Evolutionary conservation across 164 flowering plant species (phyloP), one percentile per base, ranked within the genome.

Genomic region (Sextonia rubra): DNA sequence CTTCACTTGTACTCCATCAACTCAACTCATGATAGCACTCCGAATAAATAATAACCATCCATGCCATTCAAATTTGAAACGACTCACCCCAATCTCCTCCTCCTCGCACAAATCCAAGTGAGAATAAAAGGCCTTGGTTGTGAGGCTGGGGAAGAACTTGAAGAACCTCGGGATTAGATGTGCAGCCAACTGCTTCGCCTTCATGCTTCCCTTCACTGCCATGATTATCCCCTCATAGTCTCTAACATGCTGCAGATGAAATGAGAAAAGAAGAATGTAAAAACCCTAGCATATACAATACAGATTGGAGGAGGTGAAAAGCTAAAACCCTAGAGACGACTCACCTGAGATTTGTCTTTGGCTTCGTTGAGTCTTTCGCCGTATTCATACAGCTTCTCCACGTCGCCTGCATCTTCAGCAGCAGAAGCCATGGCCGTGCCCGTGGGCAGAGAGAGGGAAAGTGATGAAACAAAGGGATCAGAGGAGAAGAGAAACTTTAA

Each of bases 101-200:
- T 83, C 98, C 74, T 93, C 99, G 23, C 93, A 85, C 78, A 93
- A 82, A 84, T 95, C 96, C 24, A 86, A 75, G 74, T 86, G 94
- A 0, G 92, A 82, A n/a, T 91, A 82, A 3, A 88, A 77, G 4
- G 98, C 98, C n/a, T 75, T 77, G 52, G 23, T 78, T 0, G 84
- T 75, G 1, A 90, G 86, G 71, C 71, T 77, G 5, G 98, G 99
- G 82, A 95, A 93, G 84, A 80, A 86, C 88, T 93, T 93, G 80
- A 90, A 91, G 81, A 89, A 95, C 78, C 94, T 87, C 0, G 99
- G 99, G 63, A 95, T 93, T 2, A 95, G 86, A 84, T 93, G 99
- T 1, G 98, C 98, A 0, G 97, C 93, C 77, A 95, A 82, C 64
- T 93, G 97, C 83, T 86, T 93, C 8, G 98, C 93, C 82, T 91